phyloP scores from a whole-genome alignment of 805 yeast genomes.

The Kuraishia piskuri region DNA sequence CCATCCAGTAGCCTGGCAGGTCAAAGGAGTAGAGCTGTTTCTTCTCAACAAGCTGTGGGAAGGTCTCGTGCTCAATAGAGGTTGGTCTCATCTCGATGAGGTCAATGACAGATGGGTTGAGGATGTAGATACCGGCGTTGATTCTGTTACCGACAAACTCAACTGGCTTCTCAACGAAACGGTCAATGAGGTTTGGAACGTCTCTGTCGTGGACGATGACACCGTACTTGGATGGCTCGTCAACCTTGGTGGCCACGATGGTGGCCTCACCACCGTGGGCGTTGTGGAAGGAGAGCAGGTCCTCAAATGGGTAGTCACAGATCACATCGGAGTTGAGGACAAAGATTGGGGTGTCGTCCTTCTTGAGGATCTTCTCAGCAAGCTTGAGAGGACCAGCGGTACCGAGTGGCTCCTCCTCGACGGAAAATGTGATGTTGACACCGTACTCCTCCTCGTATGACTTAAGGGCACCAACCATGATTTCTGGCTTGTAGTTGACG shows the following conservation, averaged over 20 bases:
- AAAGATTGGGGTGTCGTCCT: constrained; percentile 94
- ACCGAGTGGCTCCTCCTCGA: constrained; percentile 98
- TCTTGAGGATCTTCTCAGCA: constrained; percentile 88
- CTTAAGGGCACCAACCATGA: constrained; percentile 91
- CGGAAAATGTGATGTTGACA: constrained; percentile 91
- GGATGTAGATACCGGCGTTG: constrained; percentile 96
- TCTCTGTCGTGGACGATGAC: constrained; percentile 97
- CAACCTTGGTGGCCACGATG: constrained; percentile 98
- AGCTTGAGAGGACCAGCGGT: constrained; percentile 99
- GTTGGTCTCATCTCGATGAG: constrained; percentile 97
- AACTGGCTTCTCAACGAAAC: constrained; percentile 99
- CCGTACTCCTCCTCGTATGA: constrained; percentile 94
- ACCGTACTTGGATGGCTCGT: constrained; percentile 99
- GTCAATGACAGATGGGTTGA: constrained; percentile 96
- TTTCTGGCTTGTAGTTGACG: constrained; percentile 98
- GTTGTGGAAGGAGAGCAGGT: constrained; percentile 86
- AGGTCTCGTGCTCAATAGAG: constrained; percentile 98
- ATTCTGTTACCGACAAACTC: constrained; percentile 99
- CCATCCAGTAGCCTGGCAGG: constrained; percentile 99
- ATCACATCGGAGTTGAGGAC: constrained; percentile 97
- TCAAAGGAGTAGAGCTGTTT: constrained; percentile 90
- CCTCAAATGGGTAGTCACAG: constrained; percentile 96
- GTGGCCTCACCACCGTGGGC: constrained; percentile 98
- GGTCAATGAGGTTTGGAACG: constrained; percentile 90
- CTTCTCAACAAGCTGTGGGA: constrained; percentile 90